Conservation (phyloP, 192 early-diverging fungal species). For the Coemansia aciculifera region DNA sequence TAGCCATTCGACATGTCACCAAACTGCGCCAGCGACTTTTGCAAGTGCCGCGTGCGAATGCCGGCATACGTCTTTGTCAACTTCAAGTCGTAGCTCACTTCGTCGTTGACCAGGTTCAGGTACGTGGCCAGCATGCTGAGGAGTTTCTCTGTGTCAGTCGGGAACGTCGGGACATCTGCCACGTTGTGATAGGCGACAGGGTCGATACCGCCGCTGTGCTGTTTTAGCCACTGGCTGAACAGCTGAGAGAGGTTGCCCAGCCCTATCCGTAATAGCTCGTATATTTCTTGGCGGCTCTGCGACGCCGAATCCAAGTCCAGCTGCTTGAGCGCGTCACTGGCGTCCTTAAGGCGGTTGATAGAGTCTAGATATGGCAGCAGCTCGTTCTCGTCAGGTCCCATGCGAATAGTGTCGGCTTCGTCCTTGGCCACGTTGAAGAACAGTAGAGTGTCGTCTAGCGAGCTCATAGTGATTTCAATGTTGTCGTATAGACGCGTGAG, state of each 20-base stretch:
- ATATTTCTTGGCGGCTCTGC: constrained; percentile 48
- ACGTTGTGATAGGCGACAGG: constrained; percentile 51
- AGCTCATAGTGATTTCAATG: constrained; percentile 47
- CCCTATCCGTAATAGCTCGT: constrained; percentile 49
- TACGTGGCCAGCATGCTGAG: constrained; percentile 58
- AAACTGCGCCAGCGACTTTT: constrained; percentile 55
- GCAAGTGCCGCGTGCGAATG: constrained; percentile 48
- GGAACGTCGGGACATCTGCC: constrained; percentile 48
- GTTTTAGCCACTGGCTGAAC: constrained; percentile 58
- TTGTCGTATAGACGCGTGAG: constrained; percentile 49
- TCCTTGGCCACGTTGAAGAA: constrained; percentile 56
- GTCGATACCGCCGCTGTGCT: constrained; percentile 54
- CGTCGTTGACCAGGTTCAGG: constrained; percentile 53
- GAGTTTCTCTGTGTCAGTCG: constrained; percentile 52
- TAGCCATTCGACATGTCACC: constrained; percentile 47
- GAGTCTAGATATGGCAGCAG: constrained; percentile 57
- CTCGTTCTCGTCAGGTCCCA: constrained; percentile 52
- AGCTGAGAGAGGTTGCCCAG: constrained; percentile 56
- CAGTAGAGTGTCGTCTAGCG: constrained; percentile 52
- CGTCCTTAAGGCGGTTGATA: constrained; percentile 55
- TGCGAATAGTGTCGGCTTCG: constrained; percentile 47
- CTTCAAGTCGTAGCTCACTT: constrained; percentile 52
- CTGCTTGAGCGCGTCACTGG: constrained; percentile 50
- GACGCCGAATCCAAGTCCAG: constrained; percentile 49
- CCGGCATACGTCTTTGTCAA: constrained; percentile 47